These are phyloP conservation scores for Fusarium udum DNA, from an alignment of 2,329 filamentous ascomycete species.

Conservation along the genomic window DNA sequence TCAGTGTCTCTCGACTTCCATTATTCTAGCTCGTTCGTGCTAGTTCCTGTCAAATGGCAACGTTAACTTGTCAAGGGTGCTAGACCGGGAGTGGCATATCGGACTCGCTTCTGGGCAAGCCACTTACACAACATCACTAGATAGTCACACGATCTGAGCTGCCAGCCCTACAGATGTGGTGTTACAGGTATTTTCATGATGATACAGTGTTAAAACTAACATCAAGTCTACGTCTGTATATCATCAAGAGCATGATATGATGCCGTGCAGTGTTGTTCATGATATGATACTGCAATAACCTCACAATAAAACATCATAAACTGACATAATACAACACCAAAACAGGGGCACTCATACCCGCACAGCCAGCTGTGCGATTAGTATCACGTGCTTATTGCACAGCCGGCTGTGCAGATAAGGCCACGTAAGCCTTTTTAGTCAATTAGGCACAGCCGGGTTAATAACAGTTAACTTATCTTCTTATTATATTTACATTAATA, in stretches of 20 bases:
- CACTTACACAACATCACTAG: conserved; percentile 18
- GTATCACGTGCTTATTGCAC: too few relatives aligned
- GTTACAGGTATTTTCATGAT: neutral
- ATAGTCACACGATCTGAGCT: conserved; percentile 29
- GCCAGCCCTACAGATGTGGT: conserved; percentile 20
- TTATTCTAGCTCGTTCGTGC: neutral
- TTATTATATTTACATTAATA: too few relatives aligned
- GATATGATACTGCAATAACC: neutral
- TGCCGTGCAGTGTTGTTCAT: neutral
- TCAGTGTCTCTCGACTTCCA: neutral
- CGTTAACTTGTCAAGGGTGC: conserved; percentile 11
- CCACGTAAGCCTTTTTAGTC: too few relatives aligned
- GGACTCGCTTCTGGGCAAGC: neutral
- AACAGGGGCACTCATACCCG: too few relatives aligned
- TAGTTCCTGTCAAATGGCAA: neutral
- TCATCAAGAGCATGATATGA: neutral
- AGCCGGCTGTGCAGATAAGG: too few relatives aligned
- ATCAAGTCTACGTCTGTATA: neutral
- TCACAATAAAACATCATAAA: neutral
- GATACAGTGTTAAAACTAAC: neutral
- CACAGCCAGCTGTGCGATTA: too few relatives aligned
- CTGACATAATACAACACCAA: neutral
- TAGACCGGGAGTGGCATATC: neutral
- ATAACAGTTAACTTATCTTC: too few relatives aligned
- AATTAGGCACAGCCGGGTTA: too few relatives aligned